These are phyloP conservation scores for Lentinus brumalis DNA, from an alignment of 768 basidiomycete species.

Conservation along the genomic window DNA sequence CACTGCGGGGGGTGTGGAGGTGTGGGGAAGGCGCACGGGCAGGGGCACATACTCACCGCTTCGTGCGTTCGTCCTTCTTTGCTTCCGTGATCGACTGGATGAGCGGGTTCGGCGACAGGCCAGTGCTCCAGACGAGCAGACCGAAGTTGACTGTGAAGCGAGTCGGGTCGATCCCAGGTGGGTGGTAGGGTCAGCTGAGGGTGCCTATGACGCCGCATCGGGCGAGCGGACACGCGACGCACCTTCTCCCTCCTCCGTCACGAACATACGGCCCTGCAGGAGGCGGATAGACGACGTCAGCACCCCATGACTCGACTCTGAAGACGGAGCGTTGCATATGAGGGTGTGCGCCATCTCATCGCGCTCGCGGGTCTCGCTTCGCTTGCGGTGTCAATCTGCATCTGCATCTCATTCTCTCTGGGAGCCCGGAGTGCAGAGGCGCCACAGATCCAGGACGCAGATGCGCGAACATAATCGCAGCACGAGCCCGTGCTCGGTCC, in stretches of 20 bases:
- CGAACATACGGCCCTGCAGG: slow-evolving; percentile 61
- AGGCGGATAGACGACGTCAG: background rate
- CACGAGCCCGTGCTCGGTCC: background rate
- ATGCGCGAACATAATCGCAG: background rate
- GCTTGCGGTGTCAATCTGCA: background rate
- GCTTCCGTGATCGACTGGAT: slow-evolving; percentile 60
- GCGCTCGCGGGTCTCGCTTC: background rate
- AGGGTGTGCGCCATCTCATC: background rate
- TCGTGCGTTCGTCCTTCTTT: slow-evolving; percentile 61
- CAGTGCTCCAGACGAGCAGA: slow-evolving; percentile 87
- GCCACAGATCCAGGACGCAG: background rate
- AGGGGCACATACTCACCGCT: slow-evolving; percentile 40
- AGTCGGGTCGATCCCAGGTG: background rate
- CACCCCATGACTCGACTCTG: background rate
- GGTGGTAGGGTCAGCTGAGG: background rate
- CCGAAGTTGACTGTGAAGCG: slow-evolving; percentile 67
- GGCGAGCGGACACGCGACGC: slow-evolving; percentile 9
- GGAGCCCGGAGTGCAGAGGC: background rate
- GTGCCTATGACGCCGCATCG: background rate
- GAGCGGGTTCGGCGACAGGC: slow-evolving; percentile 80
- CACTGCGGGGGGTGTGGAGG: background rate
- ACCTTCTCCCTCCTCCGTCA: slow-evolving; percentile 77
- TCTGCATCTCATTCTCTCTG: background rate
- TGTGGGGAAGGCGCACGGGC: background rate
- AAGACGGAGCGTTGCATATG: no score